phyloP scores from a whole-genome alignment of 2,329 filamentous ascomycete genomes.

The Sphaerulina musiva region DNA sequence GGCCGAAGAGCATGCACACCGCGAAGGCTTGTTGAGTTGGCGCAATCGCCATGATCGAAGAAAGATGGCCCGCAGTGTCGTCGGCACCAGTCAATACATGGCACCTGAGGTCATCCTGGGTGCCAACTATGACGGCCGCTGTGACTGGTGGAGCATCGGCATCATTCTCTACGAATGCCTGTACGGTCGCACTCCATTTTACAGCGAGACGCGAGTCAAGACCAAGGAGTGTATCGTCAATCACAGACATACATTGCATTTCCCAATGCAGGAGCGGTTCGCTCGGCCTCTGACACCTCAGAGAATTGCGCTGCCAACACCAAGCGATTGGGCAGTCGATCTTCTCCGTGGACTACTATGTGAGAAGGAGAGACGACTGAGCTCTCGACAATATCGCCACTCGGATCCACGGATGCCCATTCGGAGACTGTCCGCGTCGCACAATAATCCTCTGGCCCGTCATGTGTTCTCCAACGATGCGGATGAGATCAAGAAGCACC shows the following conservation, averaged over 20 bases:
- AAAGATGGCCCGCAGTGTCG: constrained; percentile 72
- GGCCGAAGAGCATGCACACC: constrained; percentile 22
- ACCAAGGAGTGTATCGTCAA: constrained; percentile 82
- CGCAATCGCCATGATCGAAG: constrained; percentile 51
- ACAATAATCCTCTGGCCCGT: constrained; percentile 23
- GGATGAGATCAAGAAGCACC: constrained; percentile 80
- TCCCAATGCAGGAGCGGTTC: constrained; percentile 54
- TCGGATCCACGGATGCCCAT: constrained; percentile 48
- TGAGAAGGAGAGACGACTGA: constrained; percentile 68
- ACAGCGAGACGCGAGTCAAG: constrained; percentile 69
- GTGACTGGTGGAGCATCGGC: constrained; percentile 95
- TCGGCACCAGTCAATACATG: constrained; percentile 98
- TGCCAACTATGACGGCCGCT: constrained; percentile 79
- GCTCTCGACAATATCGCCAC: constrained; percentile 60
- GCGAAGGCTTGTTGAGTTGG: constrained; percentile 37
- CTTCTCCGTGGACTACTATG: constrained; percentile 67
- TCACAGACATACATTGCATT: constrained; percentile 62
- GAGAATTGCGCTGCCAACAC: constrained; percentile 36
- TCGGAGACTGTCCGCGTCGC: constrained; percentile 41
- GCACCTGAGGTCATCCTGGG: constrained; percentile 85
- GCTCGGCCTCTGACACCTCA: constrained; percentile 46
- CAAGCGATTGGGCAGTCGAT: constrained; percentile 68
- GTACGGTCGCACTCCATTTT: constrained; percentile 86
- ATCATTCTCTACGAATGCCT: constrained; percentile 93
- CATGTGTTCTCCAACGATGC: constrained; percentile 76